Base-by-base conservation (phyloP, 75 land plant genomes). In the Pinus tabuliformis region DNA sequence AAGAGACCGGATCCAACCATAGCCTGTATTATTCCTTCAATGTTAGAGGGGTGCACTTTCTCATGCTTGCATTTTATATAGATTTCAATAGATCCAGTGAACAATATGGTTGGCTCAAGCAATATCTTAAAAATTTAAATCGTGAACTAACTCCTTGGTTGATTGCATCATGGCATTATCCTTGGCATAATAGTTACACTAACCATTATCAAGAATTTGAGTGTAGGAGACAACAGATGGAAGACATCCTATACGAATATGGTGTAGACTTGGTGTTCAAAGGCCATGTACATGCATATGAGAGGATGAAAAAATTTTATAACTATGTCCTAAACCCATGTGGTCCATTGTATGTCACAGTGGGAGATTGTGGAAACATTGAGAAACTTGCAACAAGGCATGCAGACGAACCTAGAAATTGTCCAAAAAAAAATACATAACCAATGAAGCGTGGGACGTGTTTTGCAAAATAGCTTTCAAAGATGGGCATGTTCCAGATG, bases 261-360 rank as follows among this genome's bases (percentile, higher is more conserved):
- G 81, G 87, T 6, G 87, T 85, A 5, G 84, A 85, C 59, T n/a
- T 81, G 20, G 77, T 81, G 26, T 85, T 85, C 73, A 56, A 71
- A 59, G 86, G 86, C 7, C 86, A 85, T 85, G 87, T 83, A 21
- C 85, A 83, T 70, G 82, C 85, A 37, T 83, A 83, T 59, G 85
- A 83, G 73, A 76, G 85, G 54, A 79, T 57, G 56, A 83, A 83
- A 78, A 74, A 75, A 63, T 30, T 83, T 8, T 83, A 80, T 77
- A 75, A 83, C 5, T 83, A 83, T 79, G 54, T 39, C 2, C 66
- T 63, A 24, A 75, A 83, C 58, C 73, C 71, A 14, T 61, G 78
- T 75, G 85, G 62, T 28, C 85, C 78, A 65, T 62, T 83, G 21
- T 72, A 79, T 70, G 79, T 83, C 56, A 79, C 77, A 16, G 58